Evolutionary conservation across 306 rosid genomes (phyloP), one percentile per base, ranked within the genome.

Genomic region (Trifolium repens): DNA sequence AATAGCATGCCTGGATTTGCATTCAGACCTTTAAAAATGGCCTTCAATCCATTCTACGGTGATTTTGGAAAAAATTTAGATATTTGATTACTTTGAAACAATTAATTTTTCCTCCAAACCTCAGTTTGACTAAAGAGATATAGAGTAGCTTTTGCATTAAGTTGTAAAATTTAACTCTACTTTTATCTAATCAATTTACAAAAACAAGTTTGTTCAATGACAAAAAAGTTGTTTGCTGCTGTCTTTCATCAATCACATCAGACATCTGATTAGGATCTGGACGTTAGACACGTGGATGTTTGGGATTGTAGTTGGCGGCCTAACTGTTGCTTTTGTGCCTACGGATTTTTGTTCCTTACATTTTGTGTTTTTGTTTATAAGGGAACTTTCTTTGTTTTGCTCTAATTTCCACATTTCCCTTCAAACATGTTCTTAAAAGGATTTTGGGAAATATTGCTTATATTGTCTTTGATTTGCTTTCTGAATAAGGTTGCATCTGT

Each of bases 291-390:
- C 13, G 1, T 50, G 55, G 24, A 42, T 78, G 40, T 37, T 37
- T 47, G 54, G 54, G 71, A 42, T 70, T 24, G 71, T 35, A 34
- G 72, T 52, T 61, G 58, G 69, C 15, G 58, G 72, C 52, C 57
- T 26, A 14, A 50, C 59, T 64, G 27, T 49, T 79, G 78, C 61
- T 64, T 59, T 40, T 47, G 39, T 57, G 64, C 13, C 73, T 42
- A 39, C 53, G 54, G 16, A 26, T 30, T 57, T 49, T 34, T 17
- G 32, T 12, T 19, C 19, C n/a, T n/a, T 34, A 22, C 65, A 2
- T 43, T 43, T 74, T 74, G 9, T 37, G 16, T 32, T 65, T 43
- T 73, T 65, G 19, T 65, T 53, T 55, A 4, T 40, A 30, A 22
- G 42, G 16, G 54, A 16, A 78, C 52, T 10, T 64, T 37, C 43